Evolutionary conservation across 2,329 filamentous ascomycete species (phyloP), one percentile per base, ranked within the genome.

Genomic region (Neofusicoccum sp.): DNA sequence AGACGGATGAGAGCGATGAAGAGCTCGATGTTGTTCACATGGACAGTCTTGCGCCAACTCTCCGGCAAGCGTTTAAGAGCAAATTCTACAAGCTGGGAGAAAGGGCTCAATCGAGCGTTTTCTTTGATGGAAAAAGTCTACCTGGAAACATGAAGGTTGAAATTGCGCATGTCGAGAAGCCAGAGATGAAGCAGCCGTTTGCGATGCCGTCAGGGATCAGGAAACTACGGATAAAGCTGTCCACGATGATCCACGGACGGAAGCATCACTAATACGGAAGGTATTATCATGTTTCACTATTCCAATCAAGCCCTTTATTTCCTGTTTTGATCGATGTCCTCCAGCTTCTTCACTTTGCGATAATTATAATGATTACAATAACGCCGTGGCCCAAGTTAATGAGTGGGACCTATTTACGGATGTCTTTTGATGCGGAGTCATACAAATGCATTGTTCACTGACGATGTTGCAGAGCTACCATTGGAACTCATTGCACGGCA

Each of bases 121-220:
- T 56, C 36, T 56, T 56, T 11, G 36, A 41, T 1, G 12, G 41
- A n/a, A 6, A 33, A 3, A 14, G 3, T 5, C 9, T 30, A 20
- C 4, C 48, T 7, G 49, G 51, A 7, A 4, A 56, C 14, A 3
- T 6, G 3, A 43, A 33, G 38, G 43, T 67, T 61, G 6, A 68
- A 65, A 36, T 47, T 72, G 63, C 61, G 80, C 76, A 68, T 80
- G 76, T 65, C 64, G 41, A 71, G 28, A 77, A 74, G 4, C 76
- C 51, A 9, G 28, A 26, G 26, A 28, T 4, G 51, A 33, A 33
- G 36, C 24, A n/a, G 14, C 36, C 12, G 1, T 56, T 56, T 9
- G 14, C 20, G 26, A 56, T 28, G 51, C 36, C 38, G 3, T 56
- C 51, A 14, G 6, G 14, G 38, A 43, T 28, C n/a, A 41, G 28